These are phyloP conservation scores for Brassica hybrid DNA, from an alignment of 441 rosid genomes.

Conservation along the genomic window DNA sequence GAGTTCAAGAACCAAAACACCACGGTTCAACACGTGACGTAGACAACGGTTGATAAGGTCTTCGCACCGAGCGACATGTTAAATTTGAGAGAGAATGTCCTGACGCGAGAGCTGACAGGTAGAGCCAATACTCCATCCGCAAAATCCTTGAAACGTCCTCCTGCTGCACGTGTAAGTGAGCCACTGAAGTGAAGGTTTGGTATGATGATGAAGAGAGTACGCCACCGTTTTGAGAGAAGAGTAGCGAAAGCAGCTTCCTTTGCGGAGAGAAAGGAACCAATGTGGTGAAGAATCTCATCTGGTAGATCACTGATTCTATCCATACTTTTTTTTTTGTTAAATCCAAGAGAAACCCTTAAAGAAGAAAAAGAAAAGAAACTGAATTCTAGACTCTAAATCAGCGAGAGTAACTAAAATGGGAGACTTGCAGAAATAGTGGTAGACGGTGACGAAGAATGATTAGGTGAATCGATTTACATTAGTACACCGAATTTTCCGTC, in stretches of 20 bases:
- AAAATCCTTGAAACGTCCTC: neutral
- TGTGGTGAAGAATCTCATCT: neutral
- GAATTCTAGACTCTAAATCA: neutral
- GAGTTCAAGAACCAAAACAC: neutral
- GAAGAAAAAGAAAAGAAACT: neutral
- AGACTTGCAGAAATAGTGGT: too few relatives aligned
- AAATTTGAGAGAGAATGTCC: neutral
- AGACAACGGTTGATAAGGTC: neutral
- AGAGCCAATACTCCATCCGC: neutral
- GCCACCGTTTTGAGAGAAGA: neutral
- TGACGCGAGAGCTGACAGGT: slow-evolving; percentile 1
- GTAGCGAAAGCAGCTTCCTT: neutral
- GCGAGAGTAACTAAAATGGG: too few relatives aligned
- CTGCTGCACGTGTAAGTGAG: neutral
- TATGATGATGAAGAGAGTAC: slow-evolving; percentile 6
- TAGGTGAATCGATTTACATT: too few relatives aligned
- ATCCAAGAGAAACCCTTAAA: neutral
- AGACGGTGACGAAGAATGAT: too few relatives aligned
- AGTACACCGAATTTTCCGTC: too few relatives aligned
- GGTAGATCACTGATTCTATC: neutral
- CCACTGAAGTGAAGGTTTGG: neutral
- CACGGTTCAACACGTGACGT: neutral
- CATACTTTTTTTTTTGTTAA: too few relatives aligned
- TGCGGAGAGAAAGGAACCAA: neutral
- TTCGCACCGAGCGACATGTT: neutral